A percentile compares a stretch with the other conserved stretches of the same genome.
Conservation (phyloP, 768 basidiomycete genomes). For the Austroboletus eburneus region DNA sequence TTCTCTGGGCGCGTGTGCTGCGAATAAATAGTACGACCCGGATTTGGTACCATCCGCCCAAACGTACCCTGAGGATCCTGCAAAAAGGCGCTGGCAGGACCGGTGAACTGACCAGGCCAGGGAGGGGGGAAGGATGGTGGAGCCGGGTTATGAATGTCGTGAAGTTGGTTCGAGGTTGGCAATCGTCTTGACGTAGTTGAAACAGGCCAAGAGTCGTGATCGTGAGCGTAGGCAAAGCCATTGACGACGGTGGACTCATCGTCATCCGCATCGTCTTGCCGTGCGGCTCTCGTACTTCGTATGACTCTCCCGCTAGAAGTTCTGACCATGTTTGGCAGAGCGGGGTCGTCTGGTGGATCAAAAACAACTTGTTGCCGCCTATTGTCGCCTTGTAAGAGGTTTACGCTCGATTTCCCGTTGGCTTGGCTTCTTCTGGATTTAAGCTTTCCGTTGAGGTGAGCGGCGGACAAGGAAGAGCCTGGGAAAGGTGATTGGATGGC, state of each 20-base stretch:
- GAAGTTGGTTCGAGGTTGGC: conserved; percentile 11
- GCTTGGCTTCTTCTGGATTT: conserved; percentile 39
- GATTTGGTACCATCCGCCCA: conserved; percentile 40
- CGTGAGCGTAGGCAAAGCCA: conserved; percentile 16
- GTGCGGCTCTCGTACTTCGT: conserved; percentile 28
- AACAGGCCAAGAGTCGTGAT: conserved; percentile 25
- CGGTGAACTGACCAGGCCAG: conserved; percentile 41
- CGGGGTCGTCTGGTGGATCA: conserved; percentile 20
- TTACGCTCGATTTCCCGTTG: conserved; percentile 32
- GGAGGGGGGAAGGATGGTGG: conserved; percentile 21
- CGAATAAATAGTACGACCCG: conserved; percentile 64
- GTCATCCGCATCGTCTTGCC: conserved; percentile 24
- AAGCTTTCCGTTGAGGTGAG: conserved; percentile 30
- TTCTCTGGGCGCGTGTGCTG: conserved; percentile 40
- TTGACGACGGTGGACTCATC: conserved; percentile 22
- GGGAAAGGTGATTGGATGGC: conserved; percentile 27
- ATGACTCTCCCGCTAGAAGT: conserved; percentile 28
- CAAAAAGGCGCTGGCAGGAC: conserved; percentile 48
- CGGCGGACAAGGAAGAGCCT: conserved; percentile 16
- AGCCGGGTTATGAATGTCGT: conserved; percentile 20
- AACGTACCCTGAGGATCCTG: conserved; percentile 41
- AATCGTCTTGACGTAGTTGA: conserved; percentile 22
- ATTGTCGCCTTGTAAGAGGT: conserved; percentile 24
- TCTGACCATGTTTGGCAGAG: conserved; percentile 21
- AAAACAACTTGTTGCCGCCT: conserved; percentile 14